These are phyloP conservation scores for Fraxinus paxiana DNA, from an alignment of 305 asterid genomes.

Conservation along the genomic window DNA sequence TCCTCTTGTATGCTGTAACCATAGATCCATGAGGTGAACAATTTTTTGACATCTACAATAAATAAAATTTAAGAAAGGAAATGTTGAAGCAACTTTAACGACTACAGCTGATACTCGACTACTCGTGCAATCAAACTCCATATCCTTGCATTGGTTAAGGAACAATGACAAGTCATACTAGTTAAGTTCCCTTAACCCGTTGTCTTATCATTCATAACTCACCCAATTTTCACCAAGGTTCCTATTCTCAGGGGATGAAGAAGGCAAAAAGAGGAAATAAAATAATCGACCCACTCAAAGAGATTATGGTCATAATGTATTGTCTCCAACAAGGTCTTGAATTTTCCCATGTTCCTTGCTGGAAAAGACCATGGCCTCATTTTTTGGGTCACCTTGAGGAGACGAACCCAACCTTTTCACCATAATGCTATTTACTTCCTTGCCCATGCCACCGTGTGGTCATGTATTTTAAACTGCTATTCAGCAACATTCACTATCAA, in stretches of 20 bases:
- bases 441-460: neutral
- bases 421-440: slow-evolving; percentile 5
- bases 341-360: neutral
- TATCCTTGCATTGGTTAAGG: neutral
- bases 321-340: neutral
- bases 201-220: neutral
- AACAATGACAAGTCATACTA: slow-evolving; percentile 1
- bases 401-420: neutral
- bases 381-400: neutral
- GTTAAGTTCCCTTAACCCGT: neutral
- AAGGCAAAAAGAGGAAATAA: neutral
- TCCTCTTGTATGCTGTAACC: neutral
- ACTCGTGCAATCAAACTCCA: neutral
- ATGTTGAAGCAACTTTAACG: neutral
- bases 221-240: neutral
- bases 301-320: slow-evolving; percentile 3
- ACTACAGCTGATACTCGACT: neutral
- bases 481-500: neutral
- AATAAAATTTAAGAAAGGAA: neutral
- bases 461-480: neutral
- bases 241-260: neutral
- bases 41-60: neutral
- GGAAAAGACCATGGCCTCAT: neutral
- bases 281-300: neutral
- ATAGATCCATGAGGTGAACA: neutral